Percentiles rank a stretch among this genome's conserved stretches.
These are phyloP conservation scores for Lyophyllum atratum DNA, from an alignment of 768 basidiomycete species.

Conservation along the genomic window DNA sequence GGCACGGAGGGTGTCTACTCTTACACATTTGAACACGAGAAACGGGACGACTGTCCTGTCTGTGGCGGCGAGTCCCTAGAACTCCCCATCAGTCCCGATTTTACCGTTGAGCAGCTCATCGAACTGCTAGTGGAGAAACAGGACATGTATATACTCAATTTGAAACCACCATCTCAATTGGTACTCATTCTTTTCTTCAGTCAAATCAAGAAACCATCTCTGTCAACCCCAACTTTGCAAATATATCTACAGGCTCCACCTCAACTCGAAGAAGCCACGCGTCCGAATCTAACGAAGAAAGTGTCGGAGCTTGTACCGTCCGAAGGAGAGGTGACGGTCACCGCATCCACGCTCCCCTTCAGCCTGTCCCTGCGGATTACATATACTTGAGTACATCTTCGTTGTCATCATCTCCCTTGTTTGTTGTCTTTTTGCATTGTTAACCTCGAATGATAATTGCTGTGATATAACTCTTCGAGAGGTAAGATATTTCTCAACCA, in stretches of 20 bases:
- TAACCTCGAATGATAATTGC: background rate
- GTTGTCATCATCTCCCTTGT: background rate
- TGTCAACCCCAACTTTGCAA: slow-evolving; percentile 73
- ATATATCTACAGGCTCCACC: slow-evolving; percentile 95
- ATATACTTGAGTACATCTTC: slow-evolving; percentile 36
- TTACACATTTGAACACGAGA: slow-evolving; percentile 95
- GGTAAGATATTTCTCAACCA: background rate
- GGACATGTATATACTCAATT: slow-evolving; percentile 69
- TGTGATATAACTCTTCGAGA: background rate
- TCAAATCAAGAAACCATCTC: slow-evolving; percentile 95
- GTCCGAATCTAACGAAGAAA: slow-evolving; percentile 88
- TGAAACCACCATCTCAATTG: background rate
- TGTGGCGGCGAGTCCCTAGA: slow-evolving; percentile 91
- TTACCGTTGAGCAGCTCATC: slow-evolving; percentile 85
- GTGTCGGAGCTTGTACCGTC: slow-evolving; percentile 78
- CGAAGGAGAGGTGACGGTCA: slow-evolving; percentile 84
- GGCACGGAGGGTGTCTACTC: slow-evolving; percentile 97
- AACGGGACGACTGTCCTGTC: slow-evolving; percentile 91
- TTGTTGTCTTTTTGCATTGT: background rate
- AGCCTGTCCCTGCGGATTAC: slow-evolving; percentile 68
- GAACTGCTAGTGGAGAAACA: slow-evolving; percentile 87
- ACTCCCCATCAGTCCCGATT: slow-evolving; percentile 65
- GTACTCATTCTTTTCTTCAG: slow-evolving; percentile 41
- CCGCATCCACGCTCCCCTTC: slow-evolving; percentile 88
- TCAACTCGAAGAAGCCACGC: slow-evolving; percentile 84